Evolutionary conservation across 139 green algal species (phyloP).

Genomic region (Picochlorum sp.): DNA sequence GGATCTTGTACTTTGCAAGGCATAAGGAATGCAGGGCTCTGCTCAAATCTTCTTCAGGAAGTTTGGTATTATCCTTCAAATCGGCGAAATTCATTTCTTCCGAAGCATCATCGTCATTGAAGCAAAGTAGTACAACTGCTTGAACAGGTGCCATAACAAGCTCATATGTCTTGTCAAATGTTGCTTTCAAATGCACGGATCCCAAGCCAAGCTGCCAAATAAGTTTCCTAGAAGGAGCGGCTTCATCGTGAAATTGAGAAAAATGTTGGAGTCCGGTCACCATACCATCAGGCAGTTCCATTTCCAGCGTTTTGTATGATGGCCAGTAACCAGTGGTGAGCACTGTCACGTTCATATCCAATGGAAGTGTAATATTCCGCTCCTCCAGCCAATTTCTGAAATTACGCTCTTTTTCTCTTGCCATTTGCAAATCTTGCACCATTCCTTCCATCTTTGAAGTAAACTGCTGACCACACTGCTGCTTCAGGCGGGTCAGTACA

Average conservation of each 20-base stretch:
- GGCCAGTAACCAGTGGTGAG: slow-evolving; percentile 87
- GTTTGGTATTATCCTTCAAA: slow-evolving; percentile 65
- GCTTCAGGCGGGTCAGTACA: slow-evolving; percentile 92
- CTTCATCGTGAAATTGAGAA: slow-evolving; percentile 71
- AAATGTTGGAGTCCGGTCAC: slow-evolving; percentile 66
- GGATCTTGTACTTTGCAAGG: slow-evolving; percentile 83
- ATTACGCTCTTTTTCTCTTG: slow-evolving; percentile 74
- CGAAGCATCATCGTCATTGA: slow-evolving; percentile 58
- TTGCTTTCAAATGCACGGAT: slow-evolving; percentile 60
- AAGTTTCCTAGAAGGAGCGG: slow-evolving; percentile 76
- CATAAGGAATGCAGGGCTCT: slow-evolving; percentile 77
- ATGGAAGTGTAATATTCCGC: slow-evolving; percentile 23
- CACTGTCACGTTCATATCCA: slow-evolving; percentile 87
- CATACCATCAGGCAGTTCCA: slow-evolving; percentile 88
- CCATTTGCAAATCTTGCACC: slow-evolving; percentile 81
- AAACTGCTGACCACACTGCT: slow-evolving; percentile 92
- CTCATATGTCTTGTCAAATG: slow-evolving; percentile 84
- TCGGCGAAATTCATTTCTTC: slow-evolving; percentile 63
- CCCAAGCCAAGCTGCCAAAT: slow-evolving; percentile 85
- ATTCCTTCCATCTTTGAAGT: slow-evolving; percentile 95
- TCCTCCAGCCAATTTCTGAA: slow-evolving; percentile 68
- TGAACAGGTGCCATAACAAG: slow-evolving; percentile 78
- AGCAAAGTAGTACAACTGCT: slow-evolving; percentile 74
- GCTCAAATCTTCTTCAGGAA: slow-evolving; percentile 80
- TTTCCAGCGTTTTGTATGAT: slow-evolving; percentile 69